These are phyloP conservation scores for Calycina herbarum DNA, from an alignment of 2,329 filamentous ascomycete genomes.

Conservation along the genomic window DNA sequence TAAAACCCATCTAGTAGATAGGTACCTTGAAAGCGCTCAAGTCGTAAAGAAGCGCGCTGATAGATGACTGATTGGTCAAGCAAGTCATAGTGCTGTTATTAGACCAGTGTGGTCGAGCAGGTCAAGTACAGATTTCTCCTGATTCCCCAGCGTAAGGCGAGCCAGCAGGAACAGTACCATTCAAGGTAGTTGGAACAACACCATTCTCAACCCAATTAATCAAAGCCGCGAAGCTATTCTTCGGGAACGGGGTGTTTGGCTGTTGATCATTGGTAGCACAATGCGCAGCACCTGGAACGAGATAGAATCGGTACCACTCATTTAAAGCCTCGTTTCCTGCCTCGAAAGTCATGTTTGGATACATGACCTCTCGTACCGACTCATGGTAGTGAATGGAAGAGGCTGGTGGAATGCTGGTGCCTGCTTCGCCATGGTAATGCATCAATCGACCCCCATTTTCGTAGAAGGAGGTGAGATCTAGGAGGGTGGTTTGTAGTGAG, in stretches of 20 bases:
- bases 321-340: constrained; percentile 44
- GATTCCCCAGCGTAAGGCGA: constrained; percentile 31
- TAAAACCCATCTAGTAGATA: constrained; percentile 11
- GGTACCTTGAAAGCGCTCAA: constrained; percentile 25
- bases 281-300: constrained; percentile 54
- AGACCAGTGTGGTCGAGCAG: constrained; percentile 37
- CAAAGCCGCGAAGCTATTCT: constrained; percentile 65
- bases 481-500: constrained; percentile 52
- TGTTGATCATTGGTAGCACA: constrained; percentile 48
- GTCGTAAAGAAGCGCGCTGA: constrained; percentile 35
- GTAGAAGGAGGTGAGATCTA: constrained; percentile 53
- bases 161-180: constrained; percentile 37
- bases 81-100: constrained; percentile 33
- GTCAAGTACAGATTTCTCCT: constrained; percentile 43
- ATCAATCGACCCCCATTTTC: constrained; percentile 37
- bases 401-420: constrained; percentile 50
- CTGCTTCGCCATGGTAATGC: constrained; percentile 52
- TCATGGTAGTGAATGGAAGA: constrained; percentile 57
- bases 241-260: constrained; percentile 34
- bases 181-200: constrained; percentile 38
- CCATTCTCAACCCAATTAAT: constrained; percentile 68
- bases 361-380: constrained; percentile 52
- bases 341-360: constrained; percentile 41
- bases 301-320: constrained; percentile 56
- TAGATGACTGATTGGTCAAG: constrained; percentile 29